phyloP scores from a whole-genome alignment of 1,284 basidiomycete species.

The Papiliotrema flavescens region DNA sequence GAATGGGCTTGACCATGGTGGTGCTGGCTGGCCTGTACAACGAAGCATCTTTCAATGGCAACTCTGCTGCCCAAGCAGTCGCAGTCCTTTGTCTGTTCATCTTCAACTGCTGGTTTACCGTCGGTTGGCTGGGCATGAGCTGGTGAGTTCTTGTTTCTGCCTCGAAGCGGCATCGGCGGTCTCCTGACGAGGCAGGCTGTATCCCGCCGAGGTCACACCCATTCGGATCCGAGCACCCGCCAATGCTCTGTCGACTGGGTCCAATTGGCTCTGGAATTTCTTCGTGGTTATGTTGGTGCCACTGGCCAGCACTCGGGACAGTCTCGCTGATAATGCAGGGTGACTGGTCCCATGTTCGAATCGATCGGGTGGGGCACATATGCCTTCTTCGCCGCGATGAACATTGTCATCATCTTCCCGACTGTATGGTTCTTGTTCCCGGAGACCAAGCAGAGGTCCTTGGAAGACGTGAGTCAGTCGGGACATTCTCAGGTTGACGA shows the following conservation, averaged over 20 bases:
- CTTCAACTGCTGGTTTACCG: conserved; percentile 45
- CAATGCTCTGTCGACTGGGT: conserved; percentile 62
- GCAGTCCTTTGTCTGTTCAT: conserved; percentile 47
- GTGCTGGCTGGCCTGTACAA: conserved; percentile 41
- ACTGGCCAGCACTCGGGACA: no score
- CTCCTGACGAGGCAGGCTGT: conserved; percentile 14
- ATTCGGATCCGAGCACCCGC: conserved; percentile 62
- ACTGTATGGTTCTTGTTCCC: conserved; percentile 25
- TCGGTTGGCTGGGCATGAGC: conserved; percentile 40
- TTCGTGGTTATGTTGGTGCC: conserved; percentile 12
- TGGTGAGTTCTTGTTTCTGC: conserved; percentile 16
- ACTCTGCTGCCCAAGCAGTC: conserved; percentile 40
- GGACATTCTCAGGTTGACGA: neutral
- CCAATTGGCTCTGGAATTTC: conserved; percentile 48
- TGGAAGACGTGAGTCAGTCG: conserved; percentile 24
- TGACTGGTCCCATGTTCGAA: conserved; percentile 38
- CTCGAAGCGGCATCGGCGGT: no score
- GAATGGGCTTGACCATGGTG: conserved; percentile 31
- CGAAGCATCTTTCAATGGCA: conserved; percentile 9
- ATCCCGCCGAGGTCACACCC: conserved; percentile 39
- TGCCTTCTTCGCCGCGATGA: conserved; percentile 37
- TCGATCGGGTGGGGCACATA: conserved; percentile 41
- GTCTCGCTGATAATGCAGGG: no score
- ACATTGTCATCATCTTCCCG: conserved; percentile 35
- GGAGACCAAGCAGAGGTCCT: conserved; percentile 28